Conservation (phyloP, 1,139 yeast genomes). For the Pichia sp. region DNA sequence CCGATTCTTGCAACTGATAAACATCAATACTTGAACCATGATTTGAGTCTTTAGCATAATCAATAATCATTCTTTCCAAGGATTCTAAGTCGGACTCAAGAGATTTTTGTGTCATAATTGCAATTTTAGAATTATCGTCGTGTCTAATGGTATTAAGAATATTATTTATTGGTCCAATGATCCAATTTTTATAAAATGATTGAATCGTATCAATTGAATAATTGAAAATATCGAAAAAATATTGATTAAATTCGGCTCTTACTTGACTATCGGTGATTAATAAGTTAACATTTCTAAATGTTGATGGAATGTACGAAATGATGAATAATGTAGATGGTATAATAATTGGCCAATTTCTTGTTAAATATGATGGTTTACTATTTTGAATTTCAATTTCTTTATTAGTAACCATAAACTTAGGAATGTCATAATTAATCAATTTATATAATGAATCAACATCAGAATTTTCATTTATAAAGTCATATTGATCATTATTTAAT, state of each 20-base stretch:
- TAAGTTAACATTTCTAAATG: conserved; percentile 4
- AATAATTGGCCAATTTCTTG: conserved; percentile 65
- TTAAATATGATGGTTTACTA: conserved; percentile 42
- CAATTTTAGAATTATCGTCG: conserved; percentile 63
- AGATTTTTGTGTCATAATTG: conserved; percentile 75
- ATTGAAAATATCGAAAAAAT: conserved; percentile 16
- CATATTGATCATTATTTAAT: not conserved
- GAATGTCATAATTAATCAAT: conserved; percentile 8
- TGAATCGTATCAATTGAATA: conserved; percentile 56
- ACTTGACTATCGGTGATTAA: conserved; percentile 3
- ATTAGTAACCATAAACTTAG: conserved; percentile 10
- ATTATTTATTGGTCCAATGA: conserved; percentile 66
- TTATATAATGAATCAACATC: not conserved
- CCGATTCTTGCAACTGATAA: conserved; percentile 34
- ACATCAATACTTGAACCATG: conserved; percentile 25
- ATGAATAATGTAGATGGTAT: conserved; percentile 39
- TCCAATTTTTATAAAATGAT: conserved; percentile 78
- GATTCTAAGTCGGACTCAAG: conserved; percentile 72
- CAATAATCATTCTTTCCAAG: conserved; percentile 80
- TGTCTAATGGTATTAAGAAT: conserved; percentile 76
- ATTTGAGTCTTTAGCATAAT: conserved; percentile 47
- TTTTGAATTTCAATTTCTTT: conserved; percentile 10
- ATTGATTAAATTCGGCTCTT: conserved; percentile 1
- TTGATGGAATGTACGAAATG: conserved; percentile 35
- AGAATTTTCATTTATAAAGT: not conserved